Evolutionary conservation across 208 protist species (phyloP).

Genomic region (Porcisia deanei): DNA sequence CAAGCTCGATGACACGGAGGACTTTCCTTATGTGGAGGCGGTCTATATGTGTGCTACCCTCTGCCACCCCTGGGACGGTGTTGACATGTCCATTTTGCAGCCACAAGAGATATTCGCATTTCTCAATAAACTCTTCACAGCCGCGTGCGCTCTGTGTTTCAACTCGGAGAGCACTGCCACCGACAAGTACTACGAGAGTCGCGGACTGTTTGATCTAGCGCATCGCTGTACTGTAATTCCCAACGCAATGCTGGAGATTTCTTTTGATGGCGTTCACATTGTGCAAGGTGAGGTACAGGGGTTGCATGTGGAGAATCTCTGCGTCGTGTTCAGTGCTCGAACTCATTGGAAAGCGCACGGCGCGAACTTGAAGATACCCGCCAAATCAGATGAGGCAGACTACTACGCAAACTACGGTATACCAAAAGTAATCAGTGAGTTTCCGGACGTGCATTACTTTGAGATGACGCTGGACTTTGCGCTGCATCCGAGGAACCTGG

Average conservation of each 20-base stretch:
- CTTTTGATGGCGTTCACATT: conserved; percentile 62
- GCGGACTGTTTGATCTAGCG: conserved; percentile 69
- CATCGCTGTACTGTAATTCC: conserved; percentile 72
- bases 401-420: conserved; percentile 70
- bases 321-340: conserved; percentile 70
- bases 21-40: conserved; percentile 35
- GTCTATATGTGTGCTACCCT: conserved; percentile 78
- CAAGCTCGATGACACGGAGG: conserved; percentile 28
- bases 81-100: conserved; percentile 83
- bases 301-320: conserved; percentile 73
- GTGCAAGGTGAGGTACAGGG: conserved; percentile 84
- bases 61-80: conserved; percentile 85
- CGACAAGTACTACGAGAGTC: conserved; percentile 43
- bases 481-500: conserved; percentile 37
- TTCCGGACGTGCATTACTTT: conserved; percentile 87
- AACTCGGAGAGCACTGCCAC: conserved; percentile 16
- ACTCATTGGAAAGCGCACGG: conserved; percentile 78
- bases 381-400: conserved; percentile 45
- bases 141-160: conserved; percentile 22
- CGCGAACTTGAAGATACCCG: conserved; percentile 29
- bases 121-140: conserved; percentile 54
- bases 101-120: conserved; percentile 78
- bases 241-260: conserved; percentile 76
- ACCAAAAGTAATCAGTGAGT: conserved; percentile 67
- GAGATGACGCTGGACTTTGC: conserved; percentile 77